Evolutionary conservation across 2,329 filamentous ascomycete genomes (phyloP).

Genomic region (Camillea tinctor): DNA sequence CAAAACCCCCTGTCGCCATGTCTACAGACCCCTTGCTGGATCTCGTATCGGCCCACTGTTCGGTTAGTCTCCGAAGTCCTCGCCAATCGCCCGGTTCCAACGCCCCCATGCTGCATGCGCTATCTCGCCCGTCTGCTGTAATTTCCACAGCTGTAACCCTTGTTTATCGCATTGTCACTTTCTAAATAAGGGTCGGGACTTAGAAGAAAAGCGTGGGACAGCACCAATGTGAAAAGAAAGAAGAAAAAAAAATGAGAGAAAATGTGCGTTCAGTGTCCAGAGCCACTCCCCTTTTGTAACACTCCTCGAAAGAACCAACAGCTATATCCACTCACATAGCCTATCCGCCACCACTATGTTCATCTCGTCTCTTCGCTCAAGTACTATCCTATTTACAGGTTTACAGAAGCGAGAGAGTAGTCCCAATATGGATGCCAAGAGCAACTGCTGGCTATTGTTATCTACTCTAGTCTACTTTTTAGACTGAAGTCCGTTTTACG

Average conservation of each 20-base stretch:
- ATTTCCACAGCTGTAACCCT: neutral
- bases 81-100: constrained; percentile 7
- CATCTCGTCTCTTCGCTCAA: neutral
- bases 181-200: constrained; percentile 14
- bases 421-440: neutral
- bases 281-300: neutral
- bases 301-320: constrained; percentile 1
- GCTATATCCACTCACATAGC: constrained; percentile 9
- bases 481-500: constrained; percentile 6
- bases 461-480: constrained; percentile 3
- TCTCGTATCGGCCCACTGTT: constrained; percentile 23
- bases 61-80: constrained; percentile 14
- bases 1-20: constrained; percentile 16
- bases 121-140: constrained; percentile 5
- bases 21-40: constrained; percentile 13
- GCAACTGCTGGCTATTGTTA: constrained; percentile 10
- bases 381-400: neutral
- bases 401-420: neutral
- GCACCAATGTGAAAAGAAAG: neutral
- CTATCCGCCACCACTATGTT: neutral
- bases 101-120: constrained; percentile 1
- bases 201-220: constrained; percentile 1
- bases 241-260: neutral
- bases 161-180: constrained; percentile 19
- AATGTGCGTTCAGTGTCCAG: neutral